A percentile compares a stretch with the other conserved stretches of the same genome.
Evolutionary conservation across 495 filamentous ascomycete species (phyloP).

Genomic region (Hyaloscypha bicolor): DNA sequence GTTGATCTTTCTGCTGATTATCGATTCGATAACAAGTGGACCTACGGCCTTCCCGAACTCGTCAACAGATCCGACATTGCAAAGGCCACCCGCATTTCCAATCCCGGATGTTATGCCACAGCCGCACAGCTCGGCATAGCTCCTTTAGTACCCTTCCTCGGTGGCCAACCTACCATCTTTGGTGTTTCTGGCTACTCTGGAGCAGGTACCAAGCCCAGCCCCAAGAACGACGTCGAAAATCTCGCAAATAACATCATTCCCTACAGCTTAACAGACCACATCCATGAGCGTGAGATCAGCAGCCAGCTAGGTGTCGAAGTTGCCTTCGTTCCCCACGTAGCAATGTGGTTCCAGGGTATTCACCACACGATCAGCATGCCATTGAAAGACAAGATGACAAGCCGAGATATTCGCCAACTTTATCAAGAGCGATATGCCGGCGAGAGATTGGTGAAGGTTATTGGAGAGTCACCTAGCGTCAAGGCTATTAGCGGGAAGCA

Average conservation of each 20-base stretch:
- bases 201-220: constrained; percentile 91
- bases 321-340: constrained; percentile 93
- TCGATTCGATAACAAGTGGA: constrained; percentile 88
- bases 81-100: constrained; percentile 83
- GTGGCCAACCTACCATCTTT: constrained; percentile 82
- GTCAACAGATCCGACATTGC: constrained; percentile 76
- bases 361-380: constrained; percentile 91
- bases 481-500: constrained; percentile 90
- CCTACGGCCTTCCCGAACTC: constrained; percentile 93
- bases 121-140: constrained; percentile 92
- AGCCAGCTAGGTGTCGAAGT: constrained; percentile 74
- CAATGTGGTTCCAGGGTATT: constrained; percentile 97
- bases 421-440: constrained; percentile 97
- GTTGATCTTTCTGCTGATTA: constrained; percentile 96
- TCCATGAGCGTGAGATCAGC: constrained; percentile 92
- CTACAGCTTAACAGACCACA: constrained; percentile 92
- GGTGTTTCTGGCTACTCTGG: constrained; percentile 96
- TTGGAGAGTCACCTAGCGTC: constrained; percentile 84
- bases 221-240: constrained; percentile 92
- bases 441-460: constrained; percentile 90
- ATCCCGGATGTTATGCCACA: constrained; percentile 96
- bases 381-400: constrained; percentile 78
- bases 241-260: constrained; percentile 90
- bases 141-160: constrained; percentile 77
- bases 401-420: constrained; percentile 88